Base-by-base conservation (phyloP, 805 yeast species). In the Yamadazyma endophytica region DNA sequence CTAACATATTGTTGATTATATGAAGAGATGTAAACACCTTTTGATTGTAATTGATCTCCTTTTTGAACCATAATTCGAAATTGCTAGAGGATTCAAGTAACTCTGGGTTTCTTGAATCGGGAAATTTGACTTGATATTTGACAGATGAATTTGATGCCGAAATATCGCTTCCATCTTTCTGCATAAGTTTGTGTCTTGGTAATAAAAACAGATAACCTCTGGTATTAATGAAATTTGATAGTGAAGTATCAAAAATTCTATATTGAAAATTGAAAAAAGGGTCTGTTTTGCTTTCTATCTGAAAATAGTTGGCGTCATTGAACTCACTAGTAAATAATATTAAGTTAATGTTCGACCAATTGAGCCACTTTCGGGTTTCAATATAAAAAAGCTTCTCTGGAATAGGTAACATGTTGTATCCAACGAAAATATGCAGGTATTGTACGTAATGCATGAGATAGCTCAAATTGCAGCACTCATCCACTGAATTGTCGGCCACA, bases 61-160 rank as follows among this genome's bases (percentile, higher is more conserved):
- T 31, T 35, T 72, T 67, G 5, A 57, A 46, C 87, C 87, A 81
- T 24, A 75, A 36, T 34, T 79, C 79, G 37, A 59, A 59, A 5
- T 48, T 43, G 0, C 47, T 32, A 17, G 64, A 58, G 30, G 50
- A 48, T 13, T 52, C 50, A 1, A 64, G 35, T 7, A 75, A 46
- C 9, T 42, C 42, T 0, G 82, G 80, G 1, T 39, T 28, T 0
- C 48, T 35, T 0, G 42, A 33, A 2, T 45, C 31, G 26, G 50
- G 44, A 0, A 48, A 42, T 3, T 50, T 52, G 50, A 63, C 9
- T 9, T 28, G 15, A 26, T 12, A 34, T 19, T 19, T 19, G 11
- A 19, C 9, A 19, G 21, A n/a, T n/a, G n/a, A n/a, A n/a, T n/a
- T n/a, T n/a, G n/a, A n/a, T n/a, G n/a, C n/a, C n/a, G n/a, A n/a